Evolutionary conservation across 2,329 filamentous ascomycete species (phyloP).

Genomic region (Fusarium pseudoanthophilum): DNA sequence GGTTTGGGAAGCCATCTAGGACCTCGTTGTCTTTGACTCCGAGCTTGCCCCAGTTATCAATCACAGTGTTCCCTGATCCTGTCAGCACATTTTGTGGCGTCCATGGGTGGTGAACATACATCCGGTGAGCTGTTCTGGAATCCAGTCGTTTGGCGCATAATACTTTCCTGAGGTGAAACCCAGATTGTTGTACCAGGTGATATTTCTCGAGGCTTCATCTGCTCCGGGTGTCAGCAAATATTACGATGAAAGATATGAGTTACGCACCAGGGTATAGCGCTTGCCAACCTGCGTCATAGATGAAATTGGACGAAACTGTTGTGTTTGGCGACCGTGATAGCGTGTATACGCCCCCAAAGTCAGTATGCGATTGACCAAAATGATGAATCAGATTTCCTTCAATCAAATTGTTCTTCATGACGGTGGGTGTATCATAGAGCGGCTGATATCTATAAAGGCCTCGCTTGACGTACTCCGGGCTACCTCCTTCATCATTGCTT

Average conservation of each 20-base stretch:
- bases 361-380: conserved; percentile 5
- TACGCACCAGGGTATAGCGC: background rate
- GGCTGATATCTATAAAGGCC: conserved; percentile 4
- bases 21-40: background rate
- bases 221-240: background rate
- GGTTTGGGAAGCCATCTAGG: background rate
- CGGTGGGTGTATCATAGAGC: background rate
- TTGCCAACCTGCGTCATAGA: conserved; percentile 5
- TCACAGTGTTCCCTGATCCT: background rate
- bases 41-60: conserved; percentile 8
- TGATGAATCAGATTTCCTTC: conserved; percentile 1
- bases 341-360: conserved; percentile 6
- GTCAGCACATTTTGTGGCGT: background rate
- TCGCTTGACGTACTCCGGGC: background rate
- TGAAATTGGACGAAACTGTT: background rate
- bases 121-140: background rate
- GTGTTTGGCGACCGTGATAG: conserved; percentile 2
- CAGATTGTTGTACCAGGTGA: conserved; percentile 7
- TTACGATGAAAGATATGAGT: accelerated
- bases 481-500: conserved; percentile 5
- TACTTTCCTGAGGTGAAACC: conserved; percentile 3
- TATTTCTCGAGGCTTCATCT: conserved; percentile 12
- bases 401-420: background rate
- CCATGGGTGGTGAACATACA: background rate
- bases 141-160: conserved; percentile 7